These are phyloP conservation scores for Pyricularia grisea DNA, from an alignment of 2,329 filamentous ascomycete genomes.

Conservation along the genomic window DNA sequence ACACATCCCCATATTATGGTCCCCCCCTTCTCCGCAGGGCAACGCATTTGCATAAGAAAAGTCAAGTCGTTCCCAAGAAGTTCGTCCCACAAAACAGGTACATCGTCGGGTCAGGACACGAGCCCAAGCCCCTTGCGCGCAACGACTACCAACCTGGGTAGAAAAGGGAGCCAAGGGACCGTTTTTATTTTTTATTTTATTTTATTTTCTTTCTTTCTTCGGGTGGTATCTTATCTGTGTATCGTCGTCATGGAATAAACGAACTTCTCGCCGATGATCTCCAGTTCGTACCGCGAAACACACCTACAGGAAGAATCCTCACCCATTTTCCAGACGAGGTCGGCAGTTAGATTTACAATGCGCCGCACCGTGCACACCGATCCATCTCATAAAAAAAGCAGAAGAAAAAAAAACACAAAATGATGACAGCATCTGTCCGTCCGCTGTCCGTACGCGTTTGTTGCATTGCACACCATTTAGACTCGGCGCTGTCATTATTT, in stretches of 20 bases:
- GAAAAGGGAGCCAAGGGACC: not conserved
- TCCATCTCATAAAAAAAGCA: not conserved
- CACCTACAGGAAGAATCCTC: not conserved
- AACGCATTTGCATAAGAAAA: too few species aligned
- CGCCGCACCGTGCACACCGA: not conserved
- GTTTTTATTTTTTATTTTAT: too few species aligned
- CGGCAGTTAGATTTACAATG: not conserved
- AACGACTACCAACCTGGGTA: not conserved
- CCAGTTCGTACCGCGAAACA: not conserved
- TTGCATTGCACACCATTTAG: not conserved
- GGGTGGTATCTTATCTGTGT: too few species aligned
- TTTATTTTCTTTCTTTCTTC: too few species aligned
- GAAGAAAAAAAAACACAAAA: not conserved
- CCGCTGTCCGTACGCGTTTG: not conserved
- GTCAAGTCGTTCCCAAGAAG: not conserved
- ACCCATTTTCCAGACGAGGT: not conserved
- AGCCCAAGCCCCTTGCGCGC: too few species aligned
- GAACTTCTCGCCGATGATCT: not conserved
- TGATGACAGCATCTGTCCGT: not conserved
- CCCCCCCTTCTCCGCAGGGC: too few species aligned
- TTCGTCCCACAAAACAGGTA: not conserved
- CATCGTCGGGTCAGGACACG: not conserved
- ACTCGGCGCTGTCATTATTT: not conserved
- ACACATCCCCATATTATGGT: not conserved
- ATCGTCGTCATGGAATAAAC: not conserved